Evolutionary conservation across 768 basidiomycete species (phyloP), one percentile per base, ranked within the genome.

Genomic region (Rhodotorula kratochvilovae): DNA sequence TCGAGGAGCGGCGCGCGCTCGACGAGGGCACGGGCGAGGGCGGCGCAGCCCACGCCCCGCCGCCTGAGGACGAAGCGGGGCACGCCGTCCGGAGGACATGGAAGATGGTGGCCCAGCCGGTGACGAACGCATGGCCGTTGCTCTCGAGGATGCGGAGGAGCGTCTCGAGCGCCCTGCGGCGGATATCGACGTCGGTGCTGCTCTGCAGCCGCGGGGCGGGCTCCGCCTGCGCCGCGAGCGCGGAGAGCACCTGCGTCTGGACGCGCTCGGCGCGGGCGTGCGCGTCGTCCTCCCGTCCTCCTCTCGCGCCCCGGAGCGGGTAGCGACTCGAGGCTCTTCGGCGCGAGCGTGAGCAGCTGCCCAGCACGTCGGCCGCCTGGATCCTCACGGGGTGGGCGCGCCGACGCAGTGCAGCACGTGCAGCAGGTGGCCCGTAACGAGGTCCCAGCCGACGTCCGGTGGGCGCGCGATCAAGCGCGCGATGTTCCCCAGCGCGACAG

Each of bases 51-150:
- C 71, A 51, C 36, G 42, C 60, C 1, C 39, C 39, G 6, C 8
- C 39, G 39, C 8, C 13, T 39, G 39, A 39, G 8, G 82, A 70
- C 0, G 82, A 80, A 2, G 88, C 84, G 60, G 85, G 85, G 80
- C 93, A 97, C 17, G 96, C 91, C 68, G 90, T 92, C 53, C 87
- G 87, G 12, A 99, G 83, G 86, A 97, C 93, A 73, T 88, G 86
- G 79, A 98, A 97, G 75, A 97, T 92, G 0, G 84, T 89, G 75
- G 90, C 88, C 95, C 95, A 99, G 0, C 96, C 95, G 23, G 90
- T 86, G 15, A 93, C 86, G 2, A 99, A 84, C 0, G 92, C 92
- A 80, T 97, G 92, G 1, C 91, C 95, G 0, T 91, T 90, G 2
- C 88, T 87, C 78, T 97, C 91, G 17, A 99, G 82, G 63, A 99